phyloP scores from a whole-genome alignment of 352 stramenopile species.

The Peronospora farinosa region DNA sequence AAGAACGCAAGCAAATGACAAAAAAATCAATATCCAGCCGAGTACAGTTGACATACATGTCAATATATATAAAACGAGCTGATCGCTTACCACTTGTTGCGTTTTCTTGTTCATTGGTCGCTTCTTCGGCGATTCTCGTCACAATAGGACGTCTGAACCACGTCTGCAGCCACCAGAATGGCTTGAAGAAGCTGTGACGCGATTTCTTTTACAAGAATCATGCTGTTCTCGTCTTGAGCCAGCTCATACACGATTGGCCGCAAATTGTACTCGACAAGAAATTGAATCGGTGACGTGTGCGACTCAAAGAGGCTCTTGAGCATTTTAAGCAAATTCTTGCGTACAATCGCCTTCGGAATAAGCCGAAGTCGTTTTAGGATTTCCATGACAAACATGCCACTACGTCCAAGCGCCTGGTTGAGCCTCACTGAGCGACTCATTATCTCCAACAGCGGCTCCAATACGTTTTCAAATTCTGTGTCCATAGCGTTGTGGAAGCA shows the following conservation, averaged over 20 bases:
- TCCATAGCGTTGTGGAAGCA: constrained; percentile 68
- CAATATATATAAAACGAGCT: constrained; percentile 32
- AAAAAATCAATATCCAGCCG: constrained; percentile 28
- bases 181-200: constrained; percentile 79
- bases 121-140: neutral
- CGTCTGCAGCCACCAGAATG: constrained; percentile 65
- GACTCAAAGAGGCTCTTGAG: constrained; percentile 87
- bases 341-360: constrained; percentile 83
- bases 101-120: constrained; percentile 4
- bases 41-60: too few relatives aligned
- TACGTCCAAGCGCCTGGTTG: constrained; percentile 82
- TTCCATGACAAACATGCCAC: constrained; percentile 79
- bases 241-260: constrained; percentile 71
- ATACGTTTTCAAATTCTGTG: constrained; percentile 69
- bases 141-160: constrained; percentile 29
- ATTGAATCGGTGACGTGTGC: constrained; percentile 77
- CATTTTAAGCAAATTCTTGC: constrained; percentile 90
- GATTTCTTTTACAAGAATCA: constrained; percentile 88
- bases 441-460: constrained; percentile 78
- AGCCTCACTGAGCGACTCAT: constrained; percentile 65
- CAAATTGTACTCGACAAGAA: constrained; percentile 87
- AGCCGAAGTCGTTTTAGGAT: constrained; percentile 73
- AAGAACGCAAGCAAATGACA: constrained; percentile 21
- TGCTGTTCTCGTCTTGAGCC: constrained; percentile 82
- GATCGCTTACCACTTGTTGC: constrained; percentile 13